Evolutionary conservation across 352 stramenopile species (phyloP).

Genomic region (Globisporangium uncinulatum): DNA sequence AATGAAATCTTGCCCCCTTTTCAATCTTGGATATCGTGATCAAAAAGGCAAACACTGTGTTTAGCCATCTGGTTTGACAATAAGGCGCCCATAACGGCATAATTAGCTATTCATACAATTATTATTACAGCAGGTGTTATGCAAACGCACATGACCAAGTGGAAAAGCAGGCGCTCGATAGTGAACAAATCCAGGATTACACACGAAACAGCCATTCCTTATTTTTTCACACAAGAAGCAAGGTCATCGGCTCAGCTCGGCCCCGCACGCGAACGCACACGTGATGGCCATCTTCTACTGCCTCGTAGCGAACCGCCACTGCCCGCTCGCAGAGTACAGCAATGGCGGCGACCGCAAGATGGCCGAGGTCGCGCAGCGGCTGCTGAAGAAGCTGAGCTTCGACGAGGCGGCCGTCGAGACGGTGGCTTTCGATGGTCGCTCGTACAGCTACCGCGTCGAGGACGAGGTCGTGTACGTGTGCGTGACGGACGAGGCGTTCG

Average conservation of each 20-base stretch:
- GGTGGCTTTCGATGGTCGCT: constrained; percentile 79
- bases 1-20: neutral
- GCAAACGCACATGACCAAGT: no score
- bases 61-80: no score
- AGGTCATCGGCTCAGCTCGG: no score
- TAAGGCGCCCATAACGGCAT: no score
- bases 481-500: constrained; percentile 72
- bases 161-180: no score
- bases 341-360: constrained; percentile 83
- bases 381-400: constrained; percentile 84
- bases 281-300: constrained; percentile 88
- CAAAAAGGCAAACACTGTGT: neutral
- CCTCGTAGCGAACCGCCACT: constrained; percentile 78
- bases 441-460: constrained; percentile 83
- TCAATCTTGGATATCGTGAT: neutral
- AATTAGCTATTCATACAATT: no score
- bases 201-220: neutral
- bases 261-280: neutral
- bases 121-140: no score
- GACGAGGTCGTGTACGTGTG: constrained; percentile 83
- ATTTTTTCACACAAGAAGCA: neutral
- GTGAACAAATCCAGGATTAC: neutral
- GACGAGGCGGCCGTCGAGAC: constrained; percentile 65
- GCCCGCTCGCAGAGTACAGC: constrained; percentile 73
- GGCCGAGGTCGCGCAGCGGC: constrained; percentile 81